Conservation (phyloP, 306 rosid species). For the Pueraria montana region DNA sequence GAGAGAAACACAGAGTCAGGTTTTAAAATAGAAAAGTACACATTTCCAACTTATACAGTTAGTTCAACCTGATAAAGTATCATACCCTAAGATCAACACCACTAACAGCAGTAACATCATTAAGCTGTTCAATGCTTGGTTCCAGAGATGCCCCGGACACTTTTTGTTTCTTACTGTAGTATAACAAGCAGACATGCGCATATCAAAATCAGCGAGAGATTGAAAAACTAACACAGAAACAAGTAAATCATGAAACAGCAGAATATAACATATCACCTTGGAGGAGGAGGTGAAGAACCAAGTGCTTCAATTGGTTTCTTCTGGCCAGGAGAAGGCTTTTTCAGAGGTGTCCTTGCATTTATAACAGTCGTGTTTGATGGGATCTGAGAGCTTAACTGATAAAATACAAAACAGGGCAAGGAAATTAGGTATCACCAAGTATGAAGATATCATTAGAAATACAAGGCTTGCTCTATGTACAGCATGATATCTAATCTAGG, state of each 20-base stretch:
- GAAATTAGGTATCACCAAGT: conserved; percentile 33
- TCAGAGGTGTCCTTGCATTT: conserved; percentile 64
- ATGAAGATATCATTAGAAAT: conserved; percentile 44
- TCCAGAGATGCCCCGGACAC: conserved; percentile 81
- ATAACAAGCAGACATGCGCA: conserved; percentile 37
- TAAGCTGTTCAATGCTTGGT: conserved; percentile 93
- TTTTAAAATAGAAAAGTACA: conserved; percentile 26
- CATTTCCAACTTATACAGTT: conserved; percentile 6
- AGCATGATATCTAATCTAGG: conserved; percentile 19
- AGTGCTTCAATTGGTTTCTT: conserved; percentile 89
- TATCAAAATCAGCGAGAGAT: conserved; percentile 7
- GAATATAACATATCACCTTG: conserved; percentile 63
- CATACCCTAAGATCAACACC: conserved; percentile 97
- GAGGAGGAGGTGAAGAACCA: conserved; percentile 86
- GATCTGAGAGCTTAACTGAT: conserved; percentile 60
- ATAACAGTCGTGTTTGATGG: conserved; percentile 61
- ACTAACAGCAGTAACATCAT: conserved; percentile 96
- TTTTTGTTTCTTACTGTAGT: conserved; percentile 89
- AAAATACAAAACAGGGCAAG: conserved; percentile 26
- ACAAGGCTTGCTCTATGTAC: background rate
- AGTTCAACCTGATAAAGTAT: conserved; percentile 39
- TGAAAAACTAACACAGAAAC: conserved; percentile 13
- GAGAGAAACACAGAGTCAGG: conserved; percentile 28
- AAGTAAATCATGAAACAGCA: conserved; percentile 30
- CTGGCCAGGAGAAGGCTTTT: conserved; percentile 77